Percentiles rank a stretch among this genome's conserved stretches.
Evolutionary conservation across 2,329 filamentous ascomycete species (phyloP).

Genomic region (Sphaerulina populicola): DNA sequence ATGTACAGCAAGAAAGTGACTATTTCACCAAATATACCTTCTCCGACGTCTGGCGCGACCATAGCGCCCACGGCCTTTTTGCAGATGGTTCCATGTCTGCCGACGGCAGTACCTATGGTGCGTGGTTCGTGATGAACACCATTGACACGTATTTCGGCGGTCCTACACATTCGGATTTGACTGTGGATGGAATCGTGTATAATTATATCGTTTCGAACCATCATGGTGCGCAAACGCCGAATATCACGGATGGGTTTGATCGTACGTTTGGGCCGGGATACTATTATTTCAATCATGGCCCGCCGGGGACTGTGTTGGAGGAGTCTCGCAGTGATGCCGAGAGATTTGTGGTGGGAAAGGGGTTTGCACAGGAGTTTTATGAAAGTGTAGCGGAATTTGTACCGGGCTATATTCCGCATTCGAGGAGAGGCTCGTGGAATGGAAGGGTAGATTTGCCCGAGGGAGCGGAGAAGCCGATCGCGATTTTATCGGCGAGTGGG

Average conservation of each 20-base stretch:
- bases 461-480: slow-evolving; percentile 46
- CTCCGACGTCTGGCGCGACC: slow-evolving; percentile 50
- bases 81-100: slow-evolving; percentile 45
- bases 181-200: slow-evolving; percentile 58
- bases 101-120: slow-evolving; percentile 49
- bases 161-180: slow-evolving; percentile 54
- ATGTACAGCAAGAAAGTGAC: slow-evolving; percentile 49
- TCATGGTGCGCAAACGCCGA: slow-evolving; percentile 55
- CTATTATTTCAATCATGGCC: slow-evolving; percentile 55
- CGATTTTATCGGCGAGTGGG: slow-evolving; percentile 47
- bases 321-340: slow-evolving; percentile 49
- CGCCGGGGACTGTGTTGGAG: slow-evolving; percentile 40
- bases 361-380: slow-evolving; percentile 55
- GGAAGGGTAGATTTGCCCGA: slow-evolving; percentile 46
- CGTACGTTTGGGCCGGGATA: slow-evolving; percentile 57
- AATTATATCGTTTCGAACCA: slow-evolving; percentile 58
- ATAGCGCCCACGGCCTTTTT: slow-evolving; percentile 50
- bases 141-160: slow-evolving; percentile 56
- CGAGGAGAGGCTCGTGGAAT: slow-evolving; percentile 45
- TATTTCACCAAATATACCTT: slow-evolving; percentile 63
- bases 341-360: slow-evolving; percentile 43
- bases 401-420: slow-evolving; percentile 50
- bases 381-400: slow-evolving; percentile 54
- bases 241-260: slow-evolving; percentile 57
- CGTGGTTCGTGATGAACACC: slow-evolving; percentile 58